These are phyloP conservation scores for Ophiostoma australiae DNA, from an alignment of 2,329 filamentous ascomycete genomes.

Conservation along the genomic window DNA sequence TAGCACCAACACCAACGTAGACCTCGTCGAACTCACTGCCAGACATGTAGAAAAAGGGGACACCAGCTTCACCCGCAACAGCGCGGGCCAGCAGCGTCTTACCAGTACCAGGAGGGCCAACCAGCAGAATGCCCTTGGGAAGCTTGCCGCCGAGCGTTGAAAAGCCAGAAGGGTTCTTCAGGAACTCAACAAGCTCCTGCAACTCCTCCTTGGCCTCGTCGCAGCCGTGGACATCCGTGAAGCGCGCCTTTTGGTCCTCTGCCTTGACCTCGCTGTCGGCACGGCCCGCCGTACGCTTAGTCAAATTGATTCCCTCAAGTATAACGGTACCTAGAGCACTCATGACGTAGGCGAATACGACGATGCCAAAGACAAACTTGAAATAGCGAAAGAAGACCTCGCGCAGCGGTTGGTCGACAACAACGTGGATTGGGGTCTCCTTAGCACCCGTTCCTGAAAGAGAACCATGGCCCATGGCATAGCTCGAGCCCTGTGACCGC, in stretches of 20 bases:
- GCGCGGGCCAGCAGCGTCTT: slow-evolving; percentile 94
- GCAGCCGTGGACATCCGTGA: slow-evolving; percentile 91
- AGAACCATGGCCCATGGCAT: slow-evolving; percentile 43
- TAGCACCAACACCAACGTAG: slow-evolving; percentile 75
- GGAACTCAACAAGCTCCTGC: slow-evolving; percentile 92
- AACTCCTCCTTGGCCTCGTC: slow-evolving; percentile 98
- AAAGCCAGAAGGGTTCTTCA: slow-evolving; percentile 90
- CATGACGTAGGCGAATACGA: slow-evolving; percentile 70
- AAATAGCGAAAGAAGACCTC: slow-evolving; percentile 83
- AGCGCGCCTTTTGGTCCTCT: slow-evolving; percentile 85
- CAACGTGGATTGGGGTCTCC: slow-evolving; percentile 84
- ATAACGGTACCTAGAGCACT: slow-evolving; percentile 35
- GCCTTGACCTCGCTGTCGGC: slow-evolving; percentile 77
- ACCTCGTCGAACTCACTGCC: slow-evolving; percentile 98
- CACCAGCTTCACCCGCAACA: slow-evolving; percentile 92
- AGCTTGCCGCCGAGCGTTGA: slow-evolving; percentile 91
- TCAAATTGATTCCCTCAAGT: slow-evolving; percentile 71
- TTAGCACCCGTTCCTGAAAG: slow-evolving; percentile 63
- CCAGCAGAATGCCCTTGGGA: slow-evolving; percentile 90
- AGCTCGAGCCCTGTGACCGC: slow-evolving; percentile 60
- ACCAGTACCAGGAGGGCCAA: slow-evolving; percentile 93
- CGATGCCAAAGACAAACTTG: slow-evolving; percentile 77
- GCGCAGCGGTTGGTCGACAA: slow-evolving; percentile 84
- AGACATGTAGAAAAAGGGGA: slow-evolving; percentile 99
- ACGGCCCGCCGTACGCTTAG: slow-evolving; percentile 72